Evolutionary conservation across 1,139 yeast genomes (phyloP), one percentile per base, ranked within the genome.

Genomic region (Yamadazyma dendronema): DNA sequence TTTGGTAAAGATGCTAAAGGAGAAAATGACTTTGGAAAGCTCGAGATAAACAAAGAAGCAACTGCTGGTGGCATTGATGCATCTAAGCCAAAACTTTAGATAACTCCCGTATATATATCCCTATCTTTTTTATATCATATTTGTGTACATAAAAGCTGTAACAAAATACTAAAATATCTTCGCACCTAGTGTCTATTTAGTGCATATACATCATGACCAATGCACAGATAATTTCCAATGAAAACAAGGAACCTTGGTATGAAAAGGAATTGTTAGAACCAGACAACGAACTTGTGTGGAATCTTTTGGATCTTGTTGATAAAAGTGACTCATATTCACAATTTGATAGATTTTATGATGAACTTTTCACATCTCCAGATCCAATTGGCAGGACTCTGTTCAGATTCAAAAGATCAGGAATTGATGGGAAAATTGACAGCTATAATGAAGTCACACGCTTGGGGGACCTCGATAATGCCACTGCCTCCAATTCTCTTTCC

Each of bases 401-500:
- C 40, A 64, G 85, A 36, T 79, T 81, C 56, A 78, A 77, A 47
- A 66, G 98, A 50, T 60, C 69, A 11, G 98, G 98, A 1, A 72
- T 94, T 4, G 72, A 74, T 4, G 97, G 97, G 8, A 54, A 62
- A 9, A 80, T 92, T 12, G 64, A 66, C 1, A 74, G 79, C 0
- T 82, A 79, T 48, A 70, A 74, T 35, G 96, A 90, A 57, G 74
- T 69, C 36, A 57, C 72, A 22, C 76, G 75, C 34, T 61, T 79
- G 2, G 66, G 77, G 17, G 82, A 77, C 16, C 56, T 79, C 1
- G 74, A 71, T 32, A 71, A 72, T 41, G 79, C 84, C 15, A 65
- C 61, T 15, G 76, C 90, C 3, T 72, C 81, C 14, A 84, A 82
- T 46, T 85, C 96, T 0, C 64, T 89, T 36, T 81, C 95, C 2